phyloP scores from a whole-genome alignment of 306 rosid species.

The Dalbergia cochinchinensis region DNA sequence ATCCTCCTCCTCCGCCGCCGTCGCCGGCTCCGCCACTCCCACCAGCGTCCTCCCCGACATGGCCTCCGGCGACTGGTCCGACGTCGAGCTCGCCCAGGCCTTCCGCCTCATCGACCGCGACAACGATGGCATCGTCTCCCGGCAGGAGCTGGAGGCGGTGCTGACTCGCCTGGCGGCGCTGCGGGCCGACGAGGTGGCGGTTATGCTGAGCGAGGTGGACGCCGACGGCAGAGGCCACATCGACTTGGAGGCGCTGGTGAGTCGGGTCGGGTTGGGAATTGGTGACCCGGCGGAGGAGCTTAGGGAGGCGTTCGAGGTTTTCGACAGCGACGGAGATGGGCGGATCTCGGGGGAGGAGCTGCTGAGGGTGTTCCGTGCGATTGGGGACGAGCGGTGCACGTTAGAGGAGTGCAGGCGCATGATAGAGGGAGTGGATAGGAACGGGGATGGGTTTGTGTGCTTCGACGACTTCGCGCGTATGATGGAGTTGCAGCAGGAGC shows the following conservation, averaged over 20 bases:
- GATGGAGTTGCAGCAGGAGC: constrained; percentile 78
- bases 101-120: constrained; percentile 70
- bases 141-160: constrained; percentile 66
- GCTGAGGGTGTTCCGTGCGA: constrained; percentile 62
- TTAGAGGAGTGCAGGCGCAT: constrained; percentile 91
- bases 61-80: constrained; percentile 63
- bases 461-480: constrained; percentile 82
- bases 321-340: constrained; percentile 85
- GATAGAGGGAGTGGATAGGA: constrained; percentile 80
- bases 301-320: constrained; percentile 68
- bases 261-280: constrained; percentile 55
- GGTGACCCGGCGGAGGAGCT: constrained; percentile 54
- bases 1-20: not conserved
- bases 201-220: constrained; percentile 78
- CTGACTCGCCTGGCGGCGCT: constrained; percentile 61
- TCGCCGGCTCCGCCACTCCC: constrained; percentile 61
- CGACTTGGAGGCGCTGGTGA: constrained; percentile 60
- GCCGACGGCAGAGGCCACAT: constrained; percentile 56
- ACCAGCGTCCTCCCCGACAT: constrained; percentile 65
- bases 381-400: constrained; percentile 89
- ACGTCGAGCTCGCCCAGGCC: constrained; percentile 57
- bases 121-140: constrained; percentile 64
- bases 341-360: constrained; percentile 91
- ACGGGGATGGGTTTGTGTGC: constrained; percentile 90
- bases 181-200: constrained; percentile 61